phyloP scores from a whole-genome alignment of 2,329 filamentous ascomycete species.

The Cordyceps javanica region DNA sequence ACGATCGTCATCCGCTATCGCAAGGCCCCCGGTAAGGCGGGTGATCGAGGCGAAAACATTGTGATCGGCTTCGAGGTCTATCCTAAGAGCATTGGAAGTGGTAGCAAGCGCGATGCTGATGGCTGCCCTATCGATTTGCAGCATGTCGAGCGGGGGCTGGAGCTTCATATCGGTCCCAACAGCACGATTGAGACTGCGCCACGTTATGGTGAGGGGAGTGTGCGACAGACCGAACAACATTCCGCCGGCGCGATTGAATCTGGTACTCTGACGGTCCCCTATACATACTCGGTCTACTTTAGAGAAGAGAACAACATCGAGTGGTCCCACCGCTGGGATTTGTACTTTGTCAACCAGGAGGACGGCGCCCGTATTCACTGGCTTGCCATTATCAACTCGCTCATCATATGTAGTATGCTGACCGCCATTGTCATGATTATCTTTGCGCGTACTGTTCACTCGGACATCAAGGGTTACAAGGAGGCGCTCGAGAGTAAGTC shows the following conservation, averaged over 20 bases:
- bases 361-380: constrained; percentile 78
- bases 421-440: constrained; percentile 78
- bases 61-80: constrained; percentile 89
- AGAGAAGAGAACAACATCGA: constrained; percentile 74
- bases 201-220: constrained; percentile 46
- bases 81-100: constrained; percentile 69
- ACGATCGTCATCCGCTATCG: constrained; percentile 78
- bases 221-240: constrained; percentile 49
- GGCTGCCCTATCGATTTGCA: constrained; percentile 66
- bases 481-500: constrained; percentile 62
- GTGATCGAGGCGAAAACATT: constrained; percentile 66
- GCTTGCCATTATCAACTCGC: constrained; percentile 81
- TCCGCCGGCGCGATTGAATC: constrained; percentile 55
- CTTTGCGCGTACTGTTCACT: constrained; percentile 67
- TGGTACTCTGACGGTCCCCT: constrained; percentile 66
- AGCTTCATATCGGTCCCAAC: constrained; percentile 62
- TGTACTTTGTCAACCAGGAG: constrained; percentile 84
- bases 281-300: constrained; percentile 87
- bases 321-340: constrained; percentile 80
- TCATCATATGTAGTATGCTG: constrained; percentile 74
- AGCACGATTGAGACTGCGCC: constrained; percentile 40
- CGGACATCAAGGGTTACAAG: constrained; percentile 70
- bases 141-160: constrained; percentile 56
- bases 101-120: constrained; percentile 50
- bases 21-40: constrained; percentile 60